A percentile compares a stretch with the other conserved stretches of the same genome.
phyloP scores from a whole-genome alignment of 495 filamentous ascomycete species.

The Podospora comata region DNA sequence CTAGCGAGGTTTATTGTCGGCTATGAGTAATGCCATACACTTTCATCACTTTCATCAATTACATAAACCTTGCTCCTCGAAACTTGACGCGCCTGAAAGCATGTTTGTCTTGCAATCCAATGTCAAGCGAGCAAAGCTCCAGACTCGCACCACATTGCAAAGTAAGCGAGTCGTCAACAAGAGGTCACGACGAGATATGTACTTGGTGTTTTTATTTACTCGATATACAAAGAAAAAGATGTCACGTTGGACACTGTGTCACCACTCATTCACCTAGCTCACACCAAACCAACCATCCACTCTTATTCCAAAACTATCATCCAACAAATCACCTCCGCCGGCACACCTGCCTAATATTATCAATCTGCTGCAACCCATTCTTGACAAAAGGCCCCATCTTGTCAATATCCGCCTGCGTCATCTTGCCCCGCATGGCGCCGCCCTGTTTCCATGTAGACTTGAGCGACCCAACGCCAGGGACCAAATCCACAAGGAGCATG shows the following conservation, averaged over 20 bases:
- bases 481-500: not conserved
- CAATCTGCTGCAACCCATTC: not conserved
- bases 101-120: too few relatives aligned
- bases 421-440: not conserved
- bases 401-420: not conserved
- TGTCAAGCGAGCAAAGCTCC: too few relatives aligned
- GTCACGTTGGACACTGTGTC: not conserved
- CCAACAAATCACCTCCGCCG: too few relatives aligned
- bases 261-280: not conserved
- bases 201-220: not conserved
- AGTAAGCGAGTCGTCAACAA: not conserved
- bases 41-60: too few relatives aligned
- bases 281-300: too few relatives aligned
- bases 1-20: too few relatives aligned
- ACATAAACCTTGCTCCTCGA: too few relatives aligned
- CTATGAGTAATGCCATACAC: too few relatives aligned
- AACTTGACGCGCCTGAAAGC: too few relatives aligned
- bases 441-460: not conserved
- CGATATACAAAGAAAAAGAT: not conserved
- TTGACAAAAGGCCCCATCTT: not conserved
- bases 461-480: not conserved
- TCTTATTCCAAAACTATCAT: too few relatives aligned
- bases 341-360: too few relatives aligned
- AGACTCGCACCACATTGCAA: too few relatives aligned
- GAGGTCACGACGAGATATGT: not conserved